Base-by-base conservation (phyloP, 495 filamentous ascomycete genomes). In the Neurospora sp. region DNA sequence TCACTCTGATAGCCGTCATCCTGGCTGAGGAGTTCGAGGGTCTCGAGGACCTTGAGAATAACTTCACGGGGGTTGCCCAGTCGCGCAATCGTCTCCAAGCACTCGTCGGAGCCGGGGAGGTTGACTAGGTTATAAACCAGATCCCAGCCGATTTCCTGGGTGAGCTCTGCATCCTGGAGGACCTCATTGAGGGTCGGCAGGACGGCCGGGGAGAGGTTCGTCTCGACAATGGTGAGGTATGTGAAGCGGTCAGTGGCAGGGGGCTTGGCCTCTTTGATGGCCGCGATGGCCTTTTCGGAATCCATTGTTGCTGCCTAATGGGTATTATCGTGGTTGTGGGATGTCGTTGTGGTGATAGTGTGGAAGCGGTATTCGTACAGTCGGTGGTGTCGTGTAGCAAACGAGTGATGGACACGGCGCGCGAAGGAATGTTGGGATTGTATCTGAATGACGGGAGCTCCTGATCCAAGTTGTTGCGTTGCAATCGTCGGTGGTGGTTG, bases 71-170 rank as follows among this genome's bases (percentile, higher is more conserved):
- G 96, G 77, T 98, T 99, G 31, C 96, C 96, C 70, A 94, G 83
- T 11, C 90, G 86, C 23, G 96, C 95, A 72, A 88, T 83, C 0
- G 88, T 90, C 70, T 92, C 89, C 1, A 99, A 86, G 80, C 94
- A 97, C 77, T 87, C 82, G 46, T 89, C 87, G 4, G 90, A 92
- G 42, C 87, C 89, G 1, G 91, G 90, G 1, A 98, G 88, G 20
- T 92, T 90, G 23, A 98, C 84, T 3, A 99, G 88, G 69, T 97
- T 88, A 78, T 92, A 91, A 9, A 99, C 92, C 54, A 99, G 82
- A 78, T 99, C 96, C 96, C 96, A 99, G 66, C 96, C 96, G 78
- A 99, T 97, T 75, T 97, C 94, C 69, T 89, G 89, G 1, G 94
- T 94, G 71, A 99, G 86, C 66, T 88, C 88, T 59, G 90, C 88